A percentile compares a stretch with the other conserved stretches of the same genome.
phyloP scores from a whole-genome alignment of 352 stramenopile species.

The Pythium volutum region DNA sequence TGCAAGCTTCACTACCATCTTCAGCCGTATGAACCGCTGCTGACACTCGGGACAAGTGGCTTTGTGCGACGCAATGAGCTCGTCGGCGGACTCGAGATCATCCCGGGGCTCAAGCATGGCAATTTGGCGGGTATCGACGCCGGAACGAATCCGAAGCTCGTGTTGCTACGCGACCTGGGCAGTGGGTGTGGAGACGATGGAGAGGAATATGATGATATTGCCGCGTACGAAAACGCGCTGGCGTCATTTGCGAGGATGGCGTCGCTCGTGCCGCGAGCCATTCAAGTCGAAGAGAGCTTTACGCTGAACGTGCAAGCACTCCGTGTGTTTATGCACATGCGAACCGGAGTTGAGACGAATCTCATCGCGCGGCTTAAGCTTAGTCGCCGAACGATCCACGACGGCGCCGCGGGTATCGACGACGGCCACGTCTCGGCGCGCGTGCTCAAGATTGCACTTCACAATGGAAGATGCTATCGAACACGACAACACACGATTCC shows the following conservation, averaged over 20 bases:
- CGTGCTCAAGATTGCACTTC: constrained; percentile 81
- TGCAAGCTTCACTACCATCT: constrained; percentile 75
- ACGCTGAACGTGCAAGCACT: constrained; percentile 47
- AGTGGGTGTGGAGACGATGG: constrained; percentile 2
- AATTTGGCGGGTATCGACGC: constrained; percentile 72
- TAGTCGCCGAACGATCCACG: constrained; percentile 53
- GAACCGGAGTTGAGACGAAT: constrained; percentile 65
- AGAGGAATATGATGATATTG: constrained; percentile 34
- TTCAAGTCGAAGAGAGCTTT: constrained; percentile 60
- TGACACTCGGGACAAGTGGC: constrained; percentile 35
- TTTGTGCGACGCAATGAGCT: constrained; percentile 88
- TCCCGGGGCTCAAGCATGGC: constrained; percentile 69
- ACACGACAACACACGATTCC: constrained; percentile 60
- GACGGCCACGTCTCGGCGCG: constrained; percentile 64
- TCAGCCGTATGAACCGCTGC: constrained; percentile 53
- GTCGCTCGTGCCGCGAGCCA: constrained; percentile 55
- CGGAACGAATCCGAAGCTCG: constrained; percentile 58
- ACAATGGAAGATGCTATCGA: constrained; percentile 86
- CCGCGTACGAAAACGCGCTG: constrained; percentile 48
- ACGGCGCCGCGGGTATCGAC: constrained; percentile 44
- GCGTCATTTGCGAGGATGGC: constrained; percentile 56
- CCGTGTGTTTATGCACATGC: constrained; percentile 64
- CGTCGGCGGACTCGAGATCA: constrained; percentile 67
- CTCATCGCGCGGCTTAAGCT: constrained; percentile 59
- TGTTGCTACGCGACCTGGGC: constrained; percentile 23